Evolutionary conservation across 495 filamentous ascomycete genomes (phyloP), one percentile per base, ranked within the genome.

Genomic region (Lineolata rhizophorae): DNA sequence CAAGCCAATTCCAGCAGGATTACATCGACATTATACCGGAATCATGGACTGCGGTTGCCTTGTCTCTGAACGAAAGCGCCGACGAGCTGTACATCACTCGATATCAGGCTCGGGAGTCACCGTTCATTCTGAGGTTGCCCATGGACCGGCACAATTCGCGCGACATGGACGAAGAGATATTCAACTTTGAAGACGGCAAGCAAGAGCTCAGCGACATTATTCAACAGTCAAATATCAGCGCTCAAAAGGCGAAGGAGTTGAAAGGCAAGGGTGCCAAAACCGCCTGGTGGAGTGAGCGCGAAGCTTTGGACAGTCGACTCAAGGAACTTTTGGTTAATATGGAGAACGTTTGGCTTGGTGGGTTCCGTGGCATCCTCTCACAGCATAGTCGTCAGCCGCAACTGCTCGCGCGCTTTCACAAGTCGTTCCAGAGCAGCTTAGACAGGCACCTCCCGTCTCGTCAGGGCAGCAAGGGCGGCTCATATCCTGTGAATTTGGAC

Each of bases 331-430:
- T 95, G 16, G 56, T 68, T 17, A 85, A 77, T 35, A 80, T 97
- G 25, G 85, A 95, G 45, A 71, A 74, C 31, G 67, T 85, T 22
- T 97, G 87, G 87, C 70, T 97, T 15, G 85, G 85, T 25, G 87
- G 87, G 0, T 97, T 95, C 56, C 67, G 70, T 18, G 81, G 83
- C 14, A 71, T 97, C 0, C 90, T 97, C 48, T 84, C 78, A 4
- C 74, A 76, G 26, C 63, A 76, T 25, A 38, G 55, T 13, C 61
- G 63, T 18, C 58, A 70, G 19, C 50, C 60, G 3, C 60, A 71
- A 28, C 58, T 76, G 2, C 49, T 94, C 13, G 63, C 64, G 12
- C 62, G 65, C 13, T 95, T 97, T 43, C 67, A 76, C 18, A 64
- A 56, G 41, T 65, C 64, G 0, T 87, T 97, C 41, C 61, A 87